Evolutionary conservation across 192 early-diverging fungal species (phyloP), one percentile per base, ranked within the genome.

Genomic region (Coemansia sp.): DNA sequence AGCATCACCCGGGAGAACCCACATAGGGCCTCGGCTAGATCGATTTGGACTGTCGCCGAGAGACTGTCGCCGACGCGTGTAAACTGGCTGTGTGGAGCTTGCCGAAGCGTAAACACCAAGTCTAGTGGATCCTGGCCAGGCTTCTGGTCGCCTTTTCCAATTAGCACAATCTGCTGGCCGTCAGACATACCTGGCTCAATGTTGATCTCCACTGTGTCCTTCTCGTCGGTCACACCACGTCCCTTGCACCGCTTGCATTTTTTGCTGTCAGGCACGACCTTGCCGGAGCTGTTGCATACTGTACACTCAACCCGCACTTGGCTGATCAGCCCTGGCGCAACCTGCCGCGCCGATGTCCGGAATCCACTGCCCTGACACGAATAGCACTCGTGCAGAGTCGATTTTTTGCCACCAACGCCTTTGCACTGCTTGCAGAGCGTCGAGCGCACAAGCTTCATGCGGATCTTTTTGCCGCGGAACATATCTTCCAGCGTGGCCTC

Each of bases 181-280:
- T 96, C 83, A 26, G 61, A 69, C 94, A 96, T 96, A 28, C 97
- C 97, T 72, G 93, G 95, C 65, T 97, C 93, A 47, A 99, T 89
- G 66, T 85, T 86, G 58, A 99, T 86, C 62, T 95, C 95, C 47
- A 99, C 86, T 5, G 88, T 82, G 73, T 97, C 98, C 64, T 91
- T 91, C 78, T 96, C 95, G 23, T 87, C 82, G 11, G 83, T 75
- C 1, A 93, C 85, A 80, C 97, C 91, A 58, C 78, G 75, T 5
- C 96, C 97, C 71, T 92, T 94, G 85, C 97, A 99, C 50, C 87
- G 87, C 78, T 95, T 94, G 81, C 97, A 99, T 25, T 86, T 80
- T 77, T 93, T 88, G 83, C 92, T 94, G 22, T 89, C 87, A 12
- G 86, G 88, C 65, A 97, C 90, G 55, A 89, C 83, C 65, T 92